A percentile compares a stretch with the other conserved stretches of the same genome.
Evolutionary conservation across 345 rosid species (phyloP).

Genomic region (Passiflora organensis): DNA sequence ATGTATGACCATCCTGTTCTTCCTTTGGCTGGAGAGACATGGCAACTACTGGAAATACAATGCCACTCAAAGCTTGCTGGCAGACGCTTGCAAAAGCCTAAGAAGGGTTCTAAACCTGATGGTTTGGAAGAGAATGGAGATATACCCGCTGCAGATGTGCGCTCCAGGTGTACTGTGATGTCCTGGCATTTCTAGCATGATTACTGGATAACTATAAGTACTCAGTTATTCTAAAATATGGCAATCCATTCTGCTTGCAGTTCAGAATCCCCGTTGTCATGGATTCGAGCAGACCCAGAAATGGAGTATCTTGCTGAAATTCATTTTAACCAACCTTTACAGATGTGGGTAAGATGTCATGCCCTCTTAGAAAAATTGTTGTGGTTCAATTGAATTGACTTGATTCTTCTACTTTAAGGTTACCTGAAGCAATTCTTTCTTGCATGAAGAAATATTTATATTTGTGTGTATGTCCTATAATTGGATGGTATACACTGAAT

Average conservation of each 20-base stretch:
- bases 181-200: neutral
- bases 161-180: slow-evolving; percentile 54
- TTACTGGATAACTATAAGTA: too few species aligned
- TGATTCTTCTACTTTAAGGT: neutral
- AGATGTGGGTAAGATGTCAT: slow-evolving; percentile 83
- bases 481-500: too few species aligned
- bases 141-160: slow-evolving; percentile 49
- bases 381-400: neutral
- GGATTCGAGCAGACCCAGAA: slow-evolving; percentile 98
- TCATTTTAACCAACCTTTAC: slow-evolving; percentile 95
- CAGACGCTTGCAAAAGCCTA: slow-evolving; percentile 88
- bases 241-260: slow-evolving; percentile 42
- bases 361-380: neutral
- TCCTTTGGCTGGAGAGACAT: slow-evolving; percentile 87
- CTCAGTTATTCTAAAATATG: neutral
- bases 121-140: slow-evolving; percentile 90
- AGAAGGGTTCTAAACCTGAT: slow-evolving; percentile 89
- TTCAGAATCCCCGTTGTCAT: slow-evolving; percentile 82
- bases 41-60: slow-evolving; percentile 95
- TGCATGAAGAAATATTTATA: neutral
- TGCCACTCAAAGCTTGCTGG: slow-evolving; percentile 95
- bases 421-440: neutral
- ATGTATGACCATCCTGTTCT: slow-evolving; percentile 94
- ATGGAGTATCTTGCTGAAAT: slow-evolving; percentile 96
- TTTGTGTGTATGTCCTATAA: too few species aligned